Evolutionary conservation across 2,329 filamentous ascomycete genomes (phyloP), one percentile per base, ranked within the genome.

Genomic region (Fusarium kyushuense): DNA sequence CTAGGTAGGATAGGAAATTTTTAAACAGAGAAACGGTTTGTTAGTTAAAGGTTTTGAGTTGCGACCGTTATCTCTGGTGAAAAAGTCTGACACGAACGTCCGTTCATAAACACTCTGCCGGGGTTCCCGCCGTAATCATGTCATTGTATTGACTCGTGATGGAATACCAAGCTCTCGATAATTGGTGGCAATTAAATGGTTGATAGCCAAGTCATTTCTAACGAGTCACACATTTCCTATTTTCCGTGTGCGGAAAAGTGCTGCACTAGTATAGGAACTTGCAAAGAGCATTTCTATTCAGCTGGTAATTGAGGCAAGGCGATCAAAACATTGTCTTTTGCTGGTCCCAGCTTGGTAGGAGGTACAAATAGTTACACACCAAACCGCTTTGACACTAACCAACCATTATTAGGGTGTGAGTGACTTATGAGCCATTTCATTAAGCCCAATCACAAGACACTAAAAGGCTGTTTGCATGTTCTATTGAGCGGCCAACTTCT

Each of bases 51-150:
- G 19, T 19, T 12, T 33, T 16, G 25, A 16, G 19, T 12, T 33
- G 13, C 14, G 8, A 12, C 25, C 5, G 16, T 43, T 33, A 36
- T 45, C 33, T 21, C 13, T 21, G 16, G 4, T 17, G 4, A 23
- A n/a, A 10, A 45, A 59, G 5, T 43, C 27, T 59, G 41, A 40
- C 41, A 65, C 35, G 30, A 36, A 38, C 32, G 21, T 16, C 30
- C 32, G 21, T 16, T 21, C 41, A 43, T 43, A 63, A 57, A 57
- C 43, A 36, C 30, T 62, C 27, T 65, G 36, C 59, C 53, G 35
- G 29, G 17, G 29, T 25, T 58, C 23, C 58, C 25, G 58, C 14
- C 27, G 40, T 51, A 21, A 36, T 63, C 52, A 51, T 46, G 42
- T 58, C 43, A 43, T 33, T 58, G 33, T 21, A 14, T 58, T 52